phyloP scores from a whole-genome alignment of 2,329 filamentous ascomycete genomes.

The Paecilomyces dactylethromorphus region DNA sequence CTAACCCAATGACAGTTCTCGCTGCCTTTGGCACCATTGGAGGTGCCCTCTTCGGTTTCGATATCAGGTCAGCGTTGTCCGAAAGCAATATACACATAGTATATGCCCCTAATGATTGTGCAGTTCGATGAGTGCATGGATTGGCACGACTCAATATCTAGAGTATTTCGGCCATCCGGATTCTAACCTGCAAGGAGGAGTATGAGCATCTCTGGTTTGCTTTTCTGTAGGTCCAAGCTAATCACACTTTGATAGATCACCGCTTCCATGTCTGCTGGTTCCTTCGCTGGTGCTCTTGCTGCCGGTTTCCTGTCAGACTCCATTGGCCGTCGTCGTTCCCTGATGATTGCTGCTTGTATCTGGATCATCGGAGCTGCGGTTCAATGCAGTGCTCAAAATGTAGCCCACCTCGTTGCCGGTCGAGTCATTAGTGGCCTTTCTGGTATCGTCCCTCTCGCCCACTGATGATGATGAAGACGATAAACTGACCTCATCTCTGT shows the following conservation, averaged over 20 bases:
- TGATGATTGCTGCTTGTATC: conserved; percentile 26
- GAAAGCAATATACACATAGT: conserved; percentile 19
- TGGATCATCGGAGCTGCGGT: conserved; percentile 30
- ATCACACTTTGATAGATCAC: conserved; percentile 50
- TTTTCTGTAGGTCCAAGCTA: conserved; percentile 11
- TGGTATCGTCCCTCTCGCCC: conserved; percentile 7
- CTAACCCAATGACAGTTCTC: conserved; percentile 31
- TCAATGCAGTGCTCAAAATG: conserved; percentile 23
- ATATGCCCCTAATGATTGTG: neutral
- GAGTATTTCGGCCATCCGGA: conserved; percentile 49
- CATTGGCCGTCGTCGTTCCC: conserved; percentile 36
- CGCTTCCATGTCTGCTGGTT: conserved; percentile 65
- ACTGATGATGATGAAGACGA: neutral
- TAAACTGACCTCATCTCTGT: conserved; percentile 16
- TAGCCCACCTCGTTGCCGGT: conserved; percentile 39
- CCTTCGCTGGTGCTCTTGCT: conserved; percentile 54
- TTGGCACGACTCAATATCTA: conserved; percentile 45
- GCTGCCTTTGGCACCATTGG: conserved; percentile 52
- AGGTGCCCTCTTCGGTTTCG: conserved; percentile 53
- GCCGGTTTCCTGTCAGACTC: conserved; percentile 31
- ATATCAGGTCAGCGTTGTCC: conserved; percentile 48
- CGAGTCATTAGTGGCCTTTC: conserved; percentile 39
- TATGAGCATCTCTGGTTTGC: conserved; percentile 8
- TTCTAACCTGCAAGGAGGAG: conserved; percentile 30
- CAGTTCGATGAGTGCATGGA: conserved; percentile 37